Conservation (phyloP, 2,329 filamentous ascomycete genomes). For the Aureobasidium sp. region DNA sequence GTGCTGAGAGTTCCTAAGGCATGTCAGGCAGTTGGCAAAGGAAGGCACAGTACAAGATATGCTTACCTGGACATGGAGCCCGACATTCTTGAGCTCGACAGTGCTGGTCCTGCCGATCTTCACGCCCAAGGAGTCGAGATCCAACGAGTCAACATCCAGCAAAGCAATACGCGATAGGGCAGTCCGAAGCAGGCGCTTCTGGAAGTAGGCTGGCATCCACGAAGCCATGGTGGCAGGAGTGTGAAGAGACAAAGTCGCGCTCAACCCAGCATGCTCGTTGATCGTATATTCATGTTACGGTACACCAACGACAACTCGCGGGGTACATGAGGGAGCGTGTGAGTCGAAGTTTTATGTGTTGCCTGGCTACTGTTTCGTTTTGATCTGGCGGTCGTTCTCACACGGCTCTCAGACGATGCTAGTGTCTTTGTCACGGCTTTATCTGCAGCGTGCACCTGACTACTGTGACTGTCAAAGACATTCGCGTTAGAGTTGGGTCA, state of each 20-base stretch:
- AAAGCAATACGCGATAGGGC: slow-evolving; percentile 76
- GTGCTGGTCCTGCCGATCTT: slow-evolving; percentile 73
- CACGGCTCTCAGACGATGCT: neutral
- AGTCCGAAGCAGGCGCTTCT: slow-evolving; percentile 83
- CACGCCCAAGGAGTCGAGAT: slow-evolving; percentile 79
- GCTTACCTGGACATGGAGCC: slow-evolving; percentile 66
- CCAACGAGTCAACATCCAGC: slow-evolving; percentile 78
- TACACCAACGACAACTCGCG: slow-evolving; percentile 7
- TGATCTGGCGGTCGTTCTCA: neutral
- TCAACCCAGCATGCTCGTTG: neutral
- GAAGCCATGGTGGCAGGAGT: slow-evolving; percentile 31
- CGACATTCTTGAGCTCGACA: slow-evolving; percentile 81
- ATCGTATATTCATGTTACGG: slow-evolving; percentile 16
- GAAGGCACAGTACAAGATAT: neutral
- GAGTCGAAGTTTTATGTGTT: neutral
- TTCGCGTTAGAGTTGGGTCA: neutral
- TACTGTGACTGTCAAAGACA: neutral
- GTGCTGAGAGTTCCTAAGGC: slow-evolving; percentile 66
- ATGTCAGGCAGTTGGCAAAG: neutral
- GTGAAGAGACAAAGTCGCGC: neutral
- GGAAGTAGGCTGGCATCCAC: slow-evolving; percentile 70
- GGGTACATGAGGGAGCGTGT: slow-evolving; percentile 3
- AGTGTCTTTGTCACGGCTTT: slow-evolving; percentile 11
- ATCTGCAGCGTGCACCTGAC: slow-evolving; percentile 1
- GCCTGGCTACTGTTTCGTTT: neutral